These are phyloP conservation scores for Eutrema japonicum DNA, from an alignment of 345 rosid genomes.

Conservation along the genomic window DNA sequence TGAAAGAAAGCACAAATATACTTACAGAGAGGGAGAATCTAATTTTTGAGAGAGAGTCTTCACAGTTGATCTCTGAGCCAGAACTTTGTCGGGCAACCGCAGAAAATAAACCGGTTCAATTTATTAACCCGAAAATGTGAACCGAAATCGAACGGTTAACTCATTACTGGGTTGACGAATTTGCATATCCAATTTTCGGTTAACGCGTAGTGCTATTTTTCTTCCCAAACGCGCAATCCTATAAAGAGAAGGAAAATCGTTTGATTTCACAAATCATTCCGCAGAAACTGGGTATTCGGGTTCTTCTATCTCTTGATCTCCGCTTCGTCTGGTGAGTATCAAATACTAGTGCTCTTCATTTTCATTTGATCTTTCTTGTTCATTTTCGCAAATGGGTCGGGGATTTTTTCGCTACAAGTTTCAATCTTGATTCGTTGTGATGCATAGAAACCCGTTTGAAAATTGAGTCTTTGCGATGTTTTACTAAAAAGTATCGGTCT, in stretches of 20 bases:
- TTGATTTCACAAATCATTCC: no score
- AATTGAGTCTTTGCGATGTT: not conserved
- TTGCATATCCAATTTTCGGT: no score
- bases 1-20: not conserved
- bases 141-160: not conserved
- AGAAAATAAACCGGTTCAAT: not conserved
- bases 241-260: no score
- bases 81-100: not conserved
- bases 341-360: not conserved
- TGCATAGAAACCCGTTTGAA: not conserved
- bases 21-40: no score
- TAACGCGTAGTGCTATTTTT: no score
- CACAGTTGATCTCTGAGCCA: not conserved
- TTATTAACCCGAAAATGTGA: not conserved
- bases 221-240: no score
- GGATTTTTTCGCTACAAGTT: not conserved
- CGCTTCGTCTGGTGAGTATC: slow-evolving; percentile 25
- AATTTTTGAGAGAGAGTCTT: no score
- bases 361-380: not conserved
- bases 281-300: no score
- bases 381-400: not conserved
- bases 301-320: slow-evolving; percentile 18
- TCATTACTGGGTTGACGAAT: no score
- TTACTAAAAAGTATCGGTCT: not conserved
- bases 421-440: not conserved